These are phyloP conservation scores for Fagus crenata DNA, from an alignment of 306 rosid species.

Conservation along the genomic window DNA sequence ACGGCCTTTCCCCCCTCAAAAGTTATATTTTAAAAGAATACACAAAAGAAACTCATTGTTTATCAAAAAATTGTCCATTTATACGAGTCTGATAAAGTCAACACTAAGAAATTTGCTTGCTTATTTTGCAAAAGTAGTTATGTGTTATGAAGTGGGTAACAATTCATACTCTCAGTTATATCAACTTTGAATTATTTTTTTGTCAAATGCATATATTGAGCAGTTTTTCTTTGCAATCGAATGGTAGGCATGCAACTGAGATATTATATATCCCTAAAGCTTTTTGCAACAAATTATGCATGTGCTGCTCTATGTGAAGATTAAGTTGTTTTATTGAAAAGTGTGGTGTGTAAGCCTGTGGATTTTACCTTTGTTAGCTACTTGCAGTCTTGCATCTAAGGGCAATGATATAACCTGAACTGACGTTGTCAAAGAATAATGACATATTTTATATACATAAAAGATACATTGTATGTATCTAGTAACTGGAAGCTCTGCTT, in stretches of 20 bases:
- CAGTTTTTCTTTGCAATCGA: neutral
- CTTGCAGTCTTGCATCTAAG: neutral
- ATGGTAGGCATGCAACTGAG: neutral
- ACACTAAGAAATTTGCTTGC: no score
- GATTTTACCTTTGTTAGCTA: neutral
- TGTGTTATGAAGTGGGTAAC: neutral
- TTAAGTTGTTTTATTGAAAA: neutral
- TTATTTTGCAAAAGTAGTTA: neutral
- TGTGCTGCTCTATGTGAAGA: neutral
- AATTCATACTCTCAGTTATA: neutral
- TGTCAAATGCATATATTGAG: neutral
- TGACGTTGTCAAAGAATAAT: neutral
- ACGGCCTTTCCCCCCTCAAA: neutral
- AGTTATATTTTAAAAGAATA: neutral
- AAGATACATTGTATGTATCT: constrained; percentile 3
- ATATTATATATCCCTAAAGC: neutral
- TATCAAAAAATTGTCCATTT: neutral
- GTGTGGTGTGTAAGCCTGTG: neutral
- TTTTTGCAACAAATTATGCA: neutral
- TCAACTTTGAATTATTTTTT: neutral
- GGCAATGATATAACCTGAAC: neutral
- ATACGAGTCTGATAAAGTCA: neutral
- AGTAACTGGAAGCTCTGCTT: neutral
- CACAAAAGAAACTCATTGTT: neutral
- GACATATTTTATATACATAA: neutral